Base-by-base conservation (phyloP, 495 filamentous ascomycete species). In the Penicillium silybi region DNA sequence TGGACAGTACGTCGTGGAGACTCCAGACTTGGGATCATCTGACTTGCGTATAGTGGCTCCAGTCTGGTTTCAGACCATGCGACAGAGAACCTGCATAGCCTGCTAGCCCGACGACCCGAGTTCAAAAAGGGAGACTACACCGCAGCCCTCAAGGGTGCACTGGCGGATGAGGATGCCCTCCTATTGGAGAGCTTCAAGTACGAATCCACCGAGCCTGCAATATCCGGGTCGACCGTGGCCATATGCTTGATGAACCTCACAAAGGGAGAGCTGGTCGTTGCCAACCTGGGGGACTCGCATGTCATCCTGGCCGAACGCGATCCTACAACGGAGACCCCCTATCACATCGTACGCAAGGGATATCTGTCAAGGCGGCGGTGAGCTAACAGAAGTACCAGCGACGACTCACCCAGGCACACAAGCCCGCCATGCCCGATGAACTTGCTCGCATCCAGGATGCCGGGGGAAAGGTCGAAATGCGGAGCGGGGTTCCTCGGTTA, bases 231-330 rank as follows among this genome's bases (percentile, higher is more conserved):
- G 2, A 75, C 72, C 11, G 70, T 66, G 10, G 63, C 72, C 2
- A 19, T 73, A 10, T 69, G 65, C 42, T 46, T 73, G 29, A 46
- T 75, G 25, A 69, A 75, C 46, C 44, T 75, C 27, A 72, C 67
- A 3, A 48, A 57, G 39, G 68, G 70, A 5, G 55, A 69, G 16
- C 43, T 75, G 45, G 45, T 75, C 0, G 64, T 69, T 13, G 69
- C 62, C 26, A 75, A 74, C 51, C 51, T 75, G 16, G 72, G 72
- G 1, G 72, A 75, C 57, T 73, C 72, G 41, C 69, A 72, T 63
- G 60, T 69, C 32, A 54, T 72, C 16, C 27, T 73, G 38, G 71
- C 65, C 10, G 67, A 69, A 48, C 54, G 65, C 26, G 63, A 68
- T 38, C 58, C 57, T 16, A 52, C 56, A 41, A 65, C 62, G 10